Evolutionary conservation across 768 basidiomycete genomes (phyloP), one percentile per base, ranked within the genome.

Genomic region (Pleurotus tuoliensis): DNA sequence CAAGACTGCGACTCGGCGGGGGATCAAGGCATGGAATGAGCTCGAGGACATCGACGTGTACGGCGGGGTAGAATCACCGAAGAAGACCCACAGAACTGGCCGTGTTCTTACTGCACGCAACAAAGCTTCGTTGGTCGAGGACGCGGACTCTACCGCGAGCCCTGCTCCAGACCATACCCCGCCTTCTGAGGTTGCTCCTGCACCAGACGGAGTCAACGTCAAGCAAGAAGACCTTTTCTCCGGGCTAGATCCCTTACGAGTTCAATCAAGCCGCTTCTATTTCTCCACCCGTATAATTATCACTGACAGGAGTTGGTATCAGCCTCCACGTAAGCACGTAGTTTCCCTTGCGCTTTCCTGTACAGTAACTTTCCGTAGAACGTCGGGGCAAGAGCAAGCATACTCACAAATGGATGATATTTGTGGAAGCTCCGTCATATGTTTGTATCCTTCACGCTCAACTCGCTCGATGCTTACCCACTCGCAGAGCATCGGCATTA

Each of bases 341-440:
- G 40, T 37, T 30, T 39, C 34, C 6, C 20, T 30, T 15, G 12
- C n/a, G 24, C n/a, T 16, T 30, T 55, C 20, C 46, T 37, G 11
- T 16, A 7, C 11, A 34, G 11, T 22, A 45, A 51, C 40, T 20
- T 18, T 48, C 54, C 41, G 6, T 58, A 77, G 74, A 69, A 3
- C 62, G 69, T 49, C 73, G 73, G 37, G 58, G 54, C n/a, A 55
- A 65, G 38, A 39, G 59, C 52, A 59, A 59, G 2, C 71, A 73
- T 56, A 75, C 77, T 1, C 77, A 81, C 63, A 78, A 76, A 64
- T 83, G 82, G 82, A 82, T 81, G 80, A 70, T 83, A 39, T 77
- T 76, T 0, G 71, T 80, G 11, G 78, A 81, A 56, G 71, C 80
- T 4, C 78, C 82, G 22, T 78, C 80, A 41, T 83, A 82, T 59